phyloP scores from a whole-genome alignment of 1,139 yeast genomes.

The Citeromyces siamensis region DNA sequence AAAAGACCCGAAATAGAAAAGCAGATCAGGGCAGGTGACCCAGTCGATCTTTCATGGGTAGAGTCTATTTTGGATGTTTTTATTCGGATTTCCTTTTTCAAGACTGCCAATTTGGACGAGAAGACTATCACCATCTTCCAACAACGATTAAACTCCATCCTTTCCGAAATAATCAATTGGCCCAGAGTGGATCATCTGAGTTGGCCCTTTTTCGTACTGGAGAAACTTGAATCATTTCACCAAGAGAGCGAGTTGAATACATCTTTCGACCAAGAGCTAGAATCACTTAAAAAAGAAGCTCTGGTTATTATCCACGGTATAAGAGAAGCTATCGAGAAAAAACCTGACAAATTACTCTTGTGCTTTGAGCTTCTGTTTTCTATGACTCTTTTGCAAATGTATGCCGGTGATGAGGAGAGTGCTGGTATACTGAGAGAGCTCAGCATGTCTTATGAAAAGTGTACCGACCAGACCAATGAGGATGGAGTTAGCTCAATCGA shows the following conservation, averaged over 20 bases:
- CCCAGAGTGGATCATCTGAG: constrained; percentile 32
- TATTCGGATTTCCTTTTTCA: constrained; percentile 45
- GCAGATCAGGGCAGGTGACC: constrained; percentile 10
- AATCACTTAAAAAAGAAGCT: constrained; percentile 35
- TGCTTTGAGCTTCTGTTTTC: constrained; percentile 68
- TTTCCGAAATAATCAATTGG: constrained; percentile 42
- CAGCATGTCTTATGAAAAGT: constrained; percentile 34
- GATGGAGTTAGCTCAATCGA: constrained; percentile 22
- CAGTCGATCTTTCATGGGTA: constrained; percentile 27
- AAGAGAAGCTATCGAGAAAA: constrained; percentile 14
- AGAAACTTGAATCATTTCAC: constrained; percentile 18
- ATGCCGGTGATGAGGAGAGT: constrained; percentile 68
- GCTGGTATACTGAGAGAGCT: constrained; percentile 66
- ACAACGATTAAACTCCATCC: constrained; percentile 54
- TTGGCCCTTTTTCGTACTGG: constrained; percentile 44
- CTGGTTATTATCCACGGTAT: constrained; percentile 35
- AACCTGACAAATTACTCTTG: not conserved
- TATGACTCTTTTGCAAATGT: constrained; percentile 67
- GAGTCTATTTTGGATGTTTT: constrained; percentile 38
- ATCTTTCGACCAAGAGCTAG: constrained; percentile 43
- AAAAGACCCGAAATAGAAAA: constrained; percentile 18
- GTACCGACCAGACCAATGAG: constrained; percentile 12
- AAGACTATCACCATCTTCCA: too few species aligned
- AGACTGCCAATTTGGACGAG: constrained; percentile 12
- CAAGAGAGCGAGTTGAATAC: constrained; percentile 24